Conservation (phyloP, 129 eudicot genomes). For the Sambucus nigra region DNA sequence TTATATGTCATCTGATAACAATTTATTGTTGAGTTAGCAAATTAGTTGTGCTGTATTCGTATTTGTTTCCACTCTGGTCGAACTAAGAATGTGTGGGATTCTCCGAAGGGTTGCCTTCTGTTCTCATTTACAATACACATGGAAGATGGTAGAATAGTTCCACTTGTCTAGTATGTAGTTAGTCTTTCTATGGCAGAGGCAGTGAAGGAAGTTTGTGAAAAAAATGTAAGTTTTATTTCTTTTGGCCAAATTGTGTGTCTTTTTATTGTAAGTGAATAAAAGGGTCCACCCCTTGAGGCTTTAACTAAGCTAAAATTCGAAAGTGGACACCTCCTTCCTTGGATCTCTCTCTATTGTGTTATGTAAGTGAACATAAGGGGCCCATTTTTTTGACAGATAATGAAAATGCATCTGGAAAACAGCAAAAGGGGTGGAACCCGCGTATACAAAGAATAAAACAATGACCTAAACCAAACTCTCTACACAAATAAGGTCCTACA, state of each 20-base stretch:
- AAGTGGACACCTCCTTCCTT: no score
- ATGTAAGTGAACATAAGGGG: no score
- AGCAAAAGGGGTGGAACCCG: no score
- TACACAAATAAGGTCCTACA: no score
- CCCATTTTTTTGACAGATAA: no score
- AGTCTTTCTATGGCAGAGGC: slow-evolving; percentile 90
- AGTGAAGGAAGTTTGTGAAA: slow-evolving; percentile 45
- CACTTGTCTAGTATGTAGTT: slow-evolving; percentile 80
- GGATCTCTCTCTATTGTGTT: no score
- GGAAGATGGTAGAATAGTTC: slow-evolving; percentile 90
- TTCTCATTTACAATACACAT: slow-evolving; percentile 80
- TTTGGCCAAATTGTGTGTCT: background rate
- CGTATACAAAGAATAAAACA: no score
- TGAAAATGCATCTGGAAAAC: no score
- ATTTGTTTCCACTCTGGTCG: slow-evolving; percentile 28
- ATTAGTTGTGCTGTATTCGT: background rate
- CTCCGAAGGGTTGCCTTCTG: slow-evolving; percentile 84
- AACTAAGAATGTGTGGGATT: slow-evolving; percentile 83
- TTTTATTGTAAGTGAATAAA: background rate
- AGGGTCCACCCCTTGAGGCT: background rate
- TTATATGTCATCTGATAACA: background rate
- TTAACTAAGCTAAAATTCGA: no score
- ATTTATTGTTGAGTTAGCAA: background rate
- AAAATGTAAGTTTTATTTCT: slow-evolving; percentile 38
- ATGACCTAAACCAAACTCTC: no score